Base-by-base conservation (phyloP, 1,284 basidiomycete species). In the Trichosporon inkin region DNA sequence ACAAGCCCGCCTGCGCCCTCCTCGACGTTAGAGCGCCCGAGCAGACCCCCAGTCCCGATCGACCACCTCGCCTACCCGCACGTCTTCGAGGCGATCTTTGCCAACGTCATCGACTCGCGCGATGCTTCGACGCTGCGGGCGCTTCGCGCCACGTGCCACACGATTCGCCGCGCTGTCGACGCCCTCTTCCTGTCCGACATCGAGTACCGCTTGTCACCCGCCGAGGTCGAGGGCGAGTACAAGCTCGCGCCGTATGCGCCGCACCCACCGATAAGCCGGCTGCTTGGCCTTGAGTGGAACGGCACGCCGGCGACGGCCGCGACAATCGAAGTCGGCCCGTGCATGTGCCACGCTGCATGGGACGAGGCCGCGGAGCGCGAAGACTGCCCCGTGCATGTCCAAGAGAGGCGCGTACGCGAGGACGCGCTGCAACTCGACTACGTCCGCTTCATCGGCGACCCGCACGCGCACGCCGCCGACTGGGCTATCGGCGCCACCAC, bases 1-100 rank as follows among this genome's bases (percentile, higher is more conserved):
- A 49, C 44, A 32, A 47, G 3, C 41, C 16, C 44, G 44, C 44
- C 44, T 2, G 28, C 24, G 13, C 24, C 40, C 7, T 14, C 44
- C 24, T n/a, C 44, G 14, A 22, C 44, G 14, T 14, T 22, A 32
- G 28, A 32, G 28, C 28, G 28, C 22, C 44, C 8, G 22, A 10
- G 8, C 10, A 49, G 8, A 32, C 44, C 4, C 22, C 44, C 16
- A 24, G 28, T 32, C 5, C 28, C 44, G 28, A 49, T 49, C 13
- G 44, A 49, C 24, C 44, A 49, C 22, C 24, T 32, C 44, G 44
- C 44, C 1, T 49, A 49, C 44, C 44, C 44, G 24, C 44, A 49
- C 13, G 17, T 49, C 17, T 49, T 49, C 16, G 44, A 49, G 44
- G 44, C 44, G 6, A 19, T 49, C 3, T 19, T 49, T 6, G 5